Percentiles rank a stretch among this genome's conserved stretches.
These are phyloP conservation scores for Veloboletus limbatus DNA, from an alignment of 1,284 basidiomycete genomes.

Conservation along the genomic window DNA sequence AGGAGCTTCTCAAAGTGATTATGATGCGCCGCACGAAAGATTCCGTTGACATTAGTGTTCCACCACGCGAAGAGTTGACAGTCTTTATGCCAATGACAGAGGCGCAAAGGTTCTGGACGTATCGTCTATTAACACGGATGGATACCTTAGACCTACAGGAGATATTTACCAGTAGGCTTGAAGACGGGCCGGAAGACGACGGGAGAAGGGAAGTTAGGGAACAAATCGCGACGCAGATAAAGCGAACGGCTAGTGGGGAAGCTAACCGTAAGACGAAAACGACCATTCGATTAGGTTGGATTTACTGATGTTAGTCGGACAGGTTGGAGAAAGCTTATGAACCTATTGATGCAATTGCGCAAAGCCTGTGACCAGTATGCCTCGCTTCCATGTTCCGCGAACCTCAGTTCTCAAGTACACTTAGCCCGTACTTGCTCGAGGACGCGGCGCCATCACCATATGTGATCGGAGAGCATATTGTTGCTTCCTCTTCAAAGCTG, in stretches of 20 bases:
- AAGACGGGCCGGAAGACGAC: conserved; percentile 31
- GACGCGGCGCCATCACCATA: conserved; percentile 52
- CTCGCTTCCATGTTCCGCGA: not conserved
- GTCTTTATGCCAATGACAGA: conserved; percentile 57
- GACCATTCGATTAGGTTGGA: not conserved
- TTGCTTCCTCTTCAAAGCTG: conserved; percentile 65
- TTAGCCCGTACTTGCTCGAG: conserved; percentile 52
- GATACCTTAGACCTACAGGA: conserved; percentile 46
- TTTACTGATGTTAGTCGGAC: conserved; percentile 3
- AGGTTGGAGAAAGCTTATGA: conserved; percentile 58
- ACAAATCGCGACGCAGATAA: conserved; percentile 38
- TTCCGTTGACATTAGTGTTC: conserved; percentile 48
- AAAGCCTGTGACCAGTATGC: conserved; percentile 56
- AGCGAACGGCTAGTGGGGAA: conserved; percentile 30
- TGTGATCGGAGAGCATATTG: conserved; percentile 52
- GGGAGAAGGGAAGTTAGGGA: conserved; percentile 42
- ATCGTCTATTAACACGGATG: conserved; percentile 51
- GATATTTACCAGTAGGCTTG: conserved; percentile 43
- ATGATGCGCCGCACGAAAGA: conserved; percentile 64
- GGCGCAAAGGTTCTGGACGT: conserved; percentile 61
- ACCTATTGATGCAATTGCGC: conserved; percentile 56
- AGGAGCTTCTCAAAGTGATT: conserved; percentile 46
- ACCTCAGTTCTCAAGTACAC: conserved; percentile 2
- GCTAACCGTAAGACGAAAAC: conserved; percentile 30
- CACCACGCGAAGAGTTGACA: conserved; percentile 55